Evolutionary conservation across 768 basidiomycete genomes (phyloP).

Genomic region (Lepiota venenata): DNA sequence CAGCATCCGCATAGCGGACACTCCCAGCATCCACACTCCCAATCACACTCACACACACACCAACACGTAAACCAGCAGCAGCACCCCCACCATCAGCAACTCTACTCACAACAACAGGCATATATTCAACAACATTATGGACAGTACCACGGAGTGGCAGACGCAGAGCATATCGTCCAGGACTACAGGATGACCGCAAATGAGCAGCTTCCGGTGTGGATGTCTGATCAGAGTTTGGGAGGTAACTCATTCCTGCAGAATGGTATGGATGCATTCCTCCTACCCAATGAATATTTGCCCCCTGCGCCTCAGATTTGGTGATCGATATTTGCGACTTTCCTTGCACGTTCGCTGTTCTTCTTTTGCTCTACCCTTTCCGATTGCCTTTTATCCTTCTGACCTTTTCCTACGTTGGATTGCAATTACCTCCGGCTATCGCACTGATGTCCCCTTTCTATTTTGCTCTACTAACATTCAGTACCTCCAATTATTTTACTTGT

Average conservation of each 20-base stretch:
- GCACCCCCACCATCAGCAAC: neutral
- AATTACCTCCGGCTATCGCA: too few relatives aligned
- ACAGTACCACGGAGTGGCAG: constrained; percentile 21
- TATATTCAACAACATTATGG: constrained; percentile 16
- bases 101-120: constrained; percentile 17
- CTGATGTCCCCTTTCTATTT: too few relatives aligned
- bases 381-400: too few relatives aligned
- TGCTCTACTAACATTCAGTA: too few relatives aligned
- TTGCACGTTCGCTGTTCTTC: neutral
- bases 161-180: constrained; percentile 72
- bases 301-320: constrained; percentile 76
- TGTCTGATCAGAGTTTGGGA: constrained; percentile 79
- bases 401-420: too few relatives aligned
- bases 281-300: constrained; percentile 72
- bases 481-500: too few relatives aligned
- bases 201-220: constrained; percentile 82
- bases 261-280: constrained; percentile 83
- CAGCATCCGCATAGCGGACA: constrained; percentile 4
- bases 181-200: constrained; percentile 69
- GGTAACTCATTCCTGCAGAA: constrained; percentile 73
- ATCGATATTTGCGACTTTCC: constrained; percentile 11
- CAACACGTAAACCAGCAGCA: neutral
- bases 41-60: constrained; percentile 19
- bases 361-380: neutral
- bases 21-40: constrained; percentile 25